Evolutionary conservation across 208 protist genomes (phyloP).

Genomic region (Acanthamoeba triangularis): DNA sequence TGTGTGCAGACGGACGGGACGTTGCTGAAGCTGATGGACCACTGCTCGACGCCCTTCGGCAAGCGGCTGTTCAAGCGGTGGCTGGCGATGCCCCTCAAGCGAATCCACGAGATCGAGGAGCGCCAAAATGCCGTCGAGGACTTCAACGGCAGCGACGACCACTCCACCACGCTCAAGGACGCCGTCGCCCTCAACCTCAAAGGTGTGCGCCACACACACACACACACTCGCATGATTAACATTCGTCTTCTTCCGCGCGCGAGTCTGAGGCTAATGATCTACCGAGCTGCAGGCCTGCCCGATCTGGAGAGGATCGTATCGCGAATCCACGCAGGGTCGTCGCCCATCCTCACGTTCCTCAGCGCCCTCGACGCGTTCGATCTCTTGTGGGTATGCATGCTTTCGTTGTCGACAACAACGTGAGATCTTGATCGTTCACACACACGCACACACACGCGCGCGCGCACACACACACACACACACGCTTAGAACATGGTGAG

Average conservation of each 20-base stretch:
- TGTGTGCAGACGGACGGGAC: constrained; percentile 7
- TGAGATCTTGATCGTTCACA: too few relatives aligned
- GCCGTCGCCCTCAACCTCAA: neutral
- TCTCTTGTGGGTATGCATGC: neutral
- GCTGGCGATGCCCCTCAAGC: constrained; percentile 34
- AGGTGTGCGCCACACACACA: neutral
- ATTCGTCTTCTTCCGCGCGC: too few relatives aligned
- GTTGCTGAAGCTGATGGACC: constrained; percentile 27
- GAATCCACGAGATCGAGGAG: constrained; percentile 26
- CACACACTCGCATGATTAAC: too few relatives aligned
- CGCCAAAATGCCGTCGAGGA: constrained; percentile 50
- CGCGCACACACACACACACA: too few relatives aligned
- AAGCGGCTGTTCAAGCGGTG: constrained; percentile 37
- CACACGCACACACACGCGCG: too few relatives aligned
- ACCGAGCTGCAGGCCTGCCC: neutral
- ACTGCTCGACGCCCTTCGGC: constrained; percentile 55
- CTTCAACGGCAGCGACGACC: constrained; percentile 15
- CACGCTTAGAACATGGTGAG: neutral
- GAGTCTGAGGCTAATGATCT: neutral
- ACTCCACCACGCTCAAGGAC: neutral
- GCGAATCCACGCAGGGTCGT: neutral
- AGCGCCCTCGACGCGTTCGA: constrained; percentile 17
- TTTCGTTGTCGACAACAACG: too few relatives aligned
- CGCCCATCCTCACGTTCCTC: constrained; percentile 10
- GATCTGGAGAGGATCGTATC: constrained; percentile 41